A percentile compares a stretch with the other conserved stretches of the same genome.
Evolutionary conservation across 2,329 filamentous ascomycete genomes (phyloP).

Genomic region (Fonsecaea pugnacius): DNA sequence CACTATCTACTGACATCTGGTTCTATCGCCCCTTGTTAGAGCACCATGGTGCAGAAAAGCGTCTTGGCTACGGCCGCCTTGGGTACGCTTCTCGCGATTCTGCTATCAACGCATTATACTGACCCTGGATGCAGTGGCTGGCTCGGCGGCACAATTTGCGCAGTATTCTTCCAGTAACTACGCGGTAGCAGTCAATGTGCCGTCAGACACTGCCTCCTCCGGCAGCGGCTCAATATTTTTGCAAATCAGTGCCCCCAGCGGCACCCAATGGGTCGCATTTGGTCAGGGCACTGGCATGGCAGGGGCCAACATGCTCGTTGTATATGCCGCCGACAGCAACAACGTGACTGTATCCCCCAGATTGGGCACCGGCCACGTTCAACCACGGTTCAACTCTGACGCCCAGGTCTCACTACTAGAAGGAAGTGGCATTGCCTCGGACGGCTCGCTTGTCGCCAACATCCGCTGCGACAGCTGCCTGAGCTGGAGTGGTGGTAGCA

Average conservation of each 20-base stretch:
- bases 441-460: conserved; percentile 61
- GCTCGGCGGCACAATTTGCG: conserved; percentile 34
- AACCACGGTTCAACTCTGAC: conserved; percentile 50
- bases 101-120: conserved; percentile 40
- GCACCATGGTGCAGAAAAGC: conserved; percentile 25
- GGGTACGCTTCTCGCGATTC: conserved; percentile 16
- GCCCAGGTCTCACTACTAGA: conserved; percentile 56
- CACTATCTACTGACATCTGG: background rate
- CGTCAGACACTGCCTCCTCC: conserved; percentile 55
- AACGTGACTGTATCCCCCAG: conserved; percentile 64
- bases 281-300: conserved; percentile 61
- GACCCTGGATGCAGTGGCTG: conserved; percentile 35
- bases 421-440: conserved; percentile 56
- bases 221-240: conserved; percentile 62
- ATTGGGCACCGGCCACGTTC: conserved; percentile 48
- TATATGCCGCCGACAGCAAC: conserved; percentile 59
- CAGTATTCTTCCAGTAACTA: conserved; percentile 23
- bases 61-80: conserved; percentile 28
- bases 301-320: conserved; percentile 62
- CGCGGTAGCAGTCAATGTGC: conserved; percentile 57
- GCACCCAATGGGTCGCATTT: conserved; percentile 59
- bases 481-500: conserved; percentile 57
- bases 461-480: conserved; percentile 61
- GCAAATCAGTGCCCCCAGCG: conserved; percentile 59
- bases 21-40: background rate